Conservation (phyloP, 1,139 yeast species). For the Yueomyces sp. region DNA sequence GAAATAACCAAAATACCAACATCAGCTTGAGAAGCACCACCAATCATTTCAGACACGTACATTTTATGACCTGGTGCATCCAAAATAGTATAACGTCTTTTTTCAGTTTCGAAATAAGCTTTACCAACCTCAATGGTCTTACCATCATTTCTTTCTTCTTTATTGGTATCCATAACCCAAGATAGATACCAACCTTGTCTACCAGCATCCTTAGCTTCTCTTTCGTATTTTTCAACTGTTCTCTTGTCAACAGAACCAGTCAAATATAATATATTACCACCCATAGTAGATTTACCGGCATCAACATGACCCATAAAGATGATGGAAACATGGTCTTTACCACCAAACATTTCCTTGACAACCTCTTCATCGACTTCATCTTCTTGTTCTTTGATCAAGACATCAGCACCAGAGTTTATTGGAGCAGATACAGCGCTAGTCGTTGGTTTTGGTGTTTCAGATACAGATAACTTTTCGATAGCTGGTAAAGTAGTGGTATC, state of each 20-base stretch:
- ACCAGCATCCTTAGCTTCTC: slow-evolving; percentile 98
- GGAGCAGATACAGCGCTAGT: slow-evolving; percentile 7
- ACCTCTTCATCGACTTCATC: slow-evolving; percentile 80
- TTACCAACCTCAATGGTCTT: slow-evolving; percentile 98
- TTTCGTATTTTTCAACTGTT: slow-evolving; percentile 96
- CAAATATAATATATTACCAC: slow-evolving; percentile 85
- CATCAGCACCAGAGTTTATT: slow-evolving; percentile 19
- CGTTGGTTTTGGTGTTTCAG: slow-evolving; percentile 6
- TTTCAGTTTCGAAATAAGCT: slow-evolving; percentile 93
- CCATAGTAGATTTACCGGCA: slow-evolving; percentile 99
- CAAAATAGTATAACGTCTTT: slow-evolving; percentile 91
- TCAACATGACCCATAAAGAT: slow-evolving; percentile 99
- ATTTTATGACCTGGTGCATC: slow-evolving; percentile 99
- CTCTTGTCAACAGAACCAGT: slow-evolving; percentile 98
- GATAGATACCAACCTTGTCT: slow-evolving; percentile 99
- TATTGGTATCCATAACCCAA: slow-evolving; percentile 99
- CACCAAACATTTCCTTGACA: slow-evolving; percentile 87
- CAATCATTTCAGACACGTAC: slow-evolving; percentile 98
- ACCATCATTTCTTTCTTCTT: slow-evolving; percentile 97
- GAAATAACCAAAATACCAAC: slow-evolving; percentile 85
- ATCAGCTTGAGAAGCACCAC: slow-evolving; percentile 98
- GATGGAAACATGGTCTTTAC: slow-evolving; percentile 91
- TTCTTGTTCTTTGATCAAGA: slow-evolving; percentile 61
- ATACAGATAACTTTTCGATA: slow-evolving; percentile 12
- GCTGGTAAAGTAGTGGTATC: slow-evolving; percentile 8